Evolutionary conservation across 208 protist species (phyloP), one percentile per base, ranked within the genome.

Genomic region (Crithidia expoeki): DNA sequence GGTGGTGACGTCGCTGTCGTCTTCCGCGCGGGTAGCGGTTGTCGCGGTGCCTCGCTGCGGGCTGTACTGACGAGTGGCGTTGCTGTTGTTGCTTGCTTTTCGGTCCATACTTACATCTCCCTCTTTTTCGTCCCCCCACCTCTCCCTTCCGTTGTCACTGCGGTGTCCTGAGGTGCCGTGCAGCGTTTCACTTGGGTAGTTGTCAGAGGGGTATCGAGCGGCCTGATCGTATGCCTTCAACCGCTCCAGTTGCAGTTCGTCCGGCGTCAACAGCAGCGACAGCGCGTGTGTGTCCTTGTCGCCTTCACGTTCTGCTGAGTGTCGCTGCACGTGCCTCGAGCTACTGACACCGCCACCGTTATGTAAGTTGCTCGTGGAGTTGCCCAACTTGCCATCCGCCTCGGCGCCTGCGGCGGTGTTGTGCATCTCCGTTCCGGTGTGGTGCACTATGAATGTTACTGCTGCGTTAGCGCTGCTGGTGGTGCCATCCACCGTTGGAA

Each of bases 171-270:
- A n/a, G 9, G 21, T 25, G 14, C n/a, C n/a, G 19, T 36, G 28
- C 2, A 11, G 9, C 42, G 14, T 33, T 6, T 9, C 33, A 23
- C 10, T 42, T 7, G 27, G n/a, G 30, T n/a, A 21, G 16, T 46
- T 40, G 46, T 42, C 60, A 0, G 60, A 42, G 46, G 23, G 2
- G 12, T 21, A 19, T 4, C 32, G 36, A 4, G 28, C 2, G 2
- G 46, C 46, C n/a, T 68, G 33, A 52, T 75, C 60, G 63, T 79
- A 75, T 4, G 64, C 52, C 32, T 62, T 62, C 16, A 80, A 25
- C 19, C 79, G 74, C 34, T 63, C 70, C 50, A 68, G 57, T 63
- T 84, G 79, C 49, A 79, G 30, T 55, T 81, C 80, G 27, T 85
- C 68, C 9, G 40, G 52, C 6, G 71, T 49, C 32, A 82, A 30